Evolutionary conservation across 2,329 filamentous ascomycete genomes (phyloP), one percentile per base, ranked within the genome.

Genomic region (Epichloe festucae): DNA sequence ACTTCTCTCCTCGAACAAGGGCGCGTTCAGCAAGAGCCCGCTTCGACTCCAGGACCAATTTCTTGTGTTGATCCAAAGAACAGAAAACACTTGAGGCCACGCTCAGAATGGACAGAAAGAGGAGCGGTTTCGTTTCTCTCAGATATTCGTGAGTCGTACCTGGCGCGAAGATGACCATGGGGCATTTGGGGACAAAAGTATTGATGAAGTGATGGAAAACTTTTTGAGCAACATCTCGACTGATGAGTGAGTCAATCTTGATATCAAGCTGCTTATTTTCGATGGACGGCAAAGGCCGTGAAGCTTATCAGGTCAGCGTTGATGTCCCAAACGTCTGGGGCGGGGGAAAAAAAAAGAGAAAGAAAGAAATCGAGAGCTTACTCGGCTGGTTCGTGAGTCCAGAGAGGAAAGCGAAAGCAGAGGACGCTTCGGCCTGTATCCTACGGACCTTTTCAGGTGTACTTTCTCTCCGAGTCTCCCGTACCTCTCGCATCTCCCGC

Each of bases 101-200:
- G 34, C 50, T 52, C 31, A 52, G 39, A 36, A 52, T 52, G 10
- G 40, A 42, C 11, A 52, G 45, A 14, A 48, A 44, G 17, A 52
- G 50, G 17, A 52, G 34, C 11, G 50, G 50, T 27, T n/a, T 52
- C 40, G 50, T 52, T 23, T 44, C 50, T 17, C 50, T 35, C 50
- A 52, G n/a, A 17, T 21, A 44, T 14, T 52, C 45, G 4, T 40
- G 19, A 5, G 38, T 36, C 7, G 46, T 52, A 19, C 50, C 50
- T 5, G 45, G 43, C 19, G 19, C 34, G 10, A 52, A 40, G 39
- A 52, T 36, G 39, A 52, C 45, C 39, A 48, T 10, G 44, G 50
- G 50, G 15, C 45, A 48, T 21, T 52, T 52, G 10, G 50, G 50
- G 3, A 42, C 45, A 39, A 52, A 46, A 7, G 10, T 34, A 31